phyloP scores from a whole-genome alignment of 2,329 filamentous ascomycete genomes.

The Bipolaris victoriae region DNA sequence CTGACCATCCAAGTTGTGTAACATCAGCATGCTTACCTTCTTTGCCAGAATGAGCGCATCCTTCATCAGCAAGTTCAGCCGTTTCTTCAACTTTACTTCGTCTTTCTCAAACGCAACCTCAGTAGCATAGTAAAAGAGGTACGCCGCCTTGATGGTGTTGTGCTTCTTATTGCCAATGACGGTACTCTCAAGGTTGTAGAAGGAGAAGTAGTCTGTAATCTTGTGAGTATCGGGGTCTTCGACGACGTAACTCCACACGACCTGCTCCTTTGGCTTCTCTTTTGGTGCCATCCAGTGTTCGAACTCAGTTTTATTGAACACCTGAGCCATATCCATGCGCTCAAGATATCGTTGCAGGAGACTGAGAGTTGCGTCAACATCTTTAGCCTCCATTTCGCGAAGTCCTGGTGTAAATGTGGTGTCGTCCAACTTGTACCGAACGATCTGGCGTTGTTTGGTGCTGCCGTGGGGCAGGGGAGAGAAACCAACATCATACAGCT shows the following conservation, averaged over 20 bases:
- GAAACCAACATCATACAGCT: conserved; percentile 93
- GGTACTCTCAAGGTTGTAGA: conserved; percentile 92
- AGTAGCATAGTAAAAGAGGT: conserved; percentile 95
- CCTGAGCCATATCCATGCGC: conserved; percentile 83
- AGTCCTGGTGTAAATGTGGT: conserved; percentile 75
- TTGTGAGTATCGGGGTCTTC: conserved; percentile 72
- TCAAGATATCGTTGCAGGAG: conserved; percentile 78
- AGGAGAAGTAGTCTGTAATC: conserved; percentile 96
- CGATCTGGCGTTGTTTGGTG: conserved; percentile 83
- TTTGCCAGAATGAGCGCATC: conserved; percentile 91
- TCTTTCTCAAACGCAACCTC: conserved; percentile 72
- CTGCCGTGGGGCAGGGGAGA: conserved; percentile 83
- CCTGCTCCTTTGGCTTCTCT: conserved; percentile 66
- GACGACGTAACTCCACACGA: conserved; percentile 93
- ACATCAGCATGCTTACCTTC: conserved; percentile 55
- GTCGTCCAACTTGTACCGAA: conserved; percentile 82
- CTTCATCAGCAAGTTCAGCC: conserved; percentile 79
- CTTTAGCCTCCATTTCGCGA: conserved; percentile 78
- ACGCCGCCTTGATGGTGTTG: conserved; percentile 82
- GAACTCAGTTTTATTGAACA: conserved; percentile 80
- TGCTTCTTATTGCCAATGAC: conserved; percentile 84
- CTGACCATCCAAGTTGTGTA: background rate
- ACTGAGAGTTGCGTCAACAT: conserved; percentile 75
- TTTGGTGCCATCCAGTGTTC: conserved; percentile 84
- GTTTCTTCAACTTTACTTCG: conserved; percentile 70